Evolutionary conservation across 2,329 filamentous ascomycete species (phyloP).

Genomic region (Cladosporium colombiae): DNA sequence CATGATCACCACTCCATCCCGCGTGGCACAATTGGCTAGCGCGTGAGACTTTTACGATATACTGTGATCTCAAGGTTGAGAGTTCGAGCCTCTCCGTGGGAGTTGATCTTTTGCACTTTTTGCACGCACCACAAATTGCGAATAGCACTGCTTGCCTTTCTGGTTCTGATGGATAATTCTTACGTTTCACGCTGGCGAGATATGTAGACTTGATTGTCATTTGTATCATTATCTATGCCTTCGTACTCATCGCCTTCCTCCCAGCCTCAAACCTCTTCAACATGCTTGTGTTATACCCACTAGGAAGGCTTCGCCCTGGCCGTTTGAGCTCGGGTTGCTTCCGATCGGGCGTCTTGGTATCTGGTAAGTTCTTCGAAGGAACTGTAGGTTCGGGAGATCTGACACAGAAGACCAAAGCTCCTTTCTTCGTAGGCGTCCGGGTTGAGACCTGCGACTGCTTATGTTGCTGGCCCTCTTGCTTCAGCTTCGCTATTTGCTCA

Average conservation of each 20-base stretch:
- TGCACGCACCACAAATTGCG: background rate
- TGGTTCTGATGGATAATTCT: background rate
- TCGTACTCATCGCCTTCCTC: constrained; percentile 8
- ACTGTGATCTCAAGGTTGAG: constrained; percentile 38
- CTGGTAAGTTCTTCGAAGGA: background rate
- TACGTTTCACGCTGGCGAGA: background rate
- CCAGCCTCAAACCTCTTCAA: constrained; percentile 11
- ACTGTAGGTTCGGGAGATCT: background rate
- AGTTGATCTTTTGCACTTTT: constrained; percentile 21
- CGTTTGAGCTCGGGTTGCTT: background rate
- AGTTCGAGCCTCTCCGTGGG: constrained; percentile 37
- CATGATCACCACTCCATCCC: constrained; percentile 24
- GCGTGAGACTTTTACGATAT: constrained; percentile 39
- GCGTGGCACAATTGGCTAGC: constrained; percentile 40
- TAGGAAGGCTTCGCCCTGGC: background rate
- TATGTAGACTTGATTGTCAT: too few species aligned
- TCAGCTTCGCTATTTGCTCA: background rate
- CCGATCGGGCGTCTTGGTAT: background rate
- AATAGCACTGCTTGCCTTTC: background rate
- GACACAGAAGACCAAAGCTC: background rate
- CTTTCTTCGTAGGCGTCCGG: background rate
- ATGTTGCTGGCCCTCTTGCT: background rate
- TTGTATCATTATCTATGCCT: background rate
- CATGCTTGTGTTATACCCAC: constrained; percentile 1
- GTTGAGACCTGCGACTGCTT: background rate